Base-by-base conservation (phyloP, 495 filamentous ascomycete genomes). In the Penicillium coprophilum region DNA sequence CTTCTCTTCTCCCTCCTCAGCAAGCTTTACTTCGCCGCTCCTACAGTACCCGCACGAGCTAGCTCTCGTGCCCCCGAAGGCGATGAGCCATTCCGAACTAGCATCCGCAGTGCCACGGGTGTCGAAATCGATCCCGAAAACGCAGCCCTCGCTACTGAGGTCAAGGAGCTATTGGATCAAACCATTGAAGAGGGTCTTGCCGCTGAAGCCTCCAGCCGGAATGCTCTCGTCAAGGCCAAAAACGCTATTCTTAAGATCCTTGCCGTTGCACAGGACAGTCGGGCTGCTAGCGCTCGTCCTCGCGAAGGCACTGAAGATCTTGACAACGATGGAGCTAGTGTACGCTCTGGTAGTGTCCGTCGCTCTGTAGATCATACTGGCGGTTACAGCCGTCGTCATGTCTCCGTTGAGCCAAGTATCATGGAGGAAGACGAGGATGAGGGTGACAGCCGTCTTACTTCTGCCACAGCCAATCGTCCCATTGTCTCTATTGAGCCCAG, bases 171-270 rank as follows among this genome's bases (percentile, higher is more conserved):
- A 8, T 78, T 90, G 21, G 82, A 80, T 32, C 70, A 81, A 27
- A 87, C 87, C 10, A 87, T 95, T 24, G 88, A 91, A 27, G 78
- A 81, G 27, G 86, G 85, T 34, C 67, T 91, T 2, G 81, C 89
- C 1, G 69, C 71, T 0, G 91, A 94, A 55, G 87, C 89, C 2
- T 80, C 88, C 9, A 79, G 86, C 48, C 79, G 87, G 8, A 94
- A 92, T 55, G 83, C 87, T 0, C 75, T 96, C 4, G 88, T 86
- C 68, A 96, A 93, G 70, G 80, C 91, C 47, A 88, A 92, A 62
- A 83, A 87, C 62, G 73, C 73, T 9, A 61, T 81, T 13, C 65
- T 74, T 19, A 82, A 80, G 67, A 73, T 79, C 13, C 53, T 81
- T 19, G 75, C 77, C 12, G 67, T 70, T 23, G 68, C 72, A 12